phyloP scores from a whole-genome alignment of 2,329 filamentous ascomycete genomes.

The Penicillium sp. region DNA sequence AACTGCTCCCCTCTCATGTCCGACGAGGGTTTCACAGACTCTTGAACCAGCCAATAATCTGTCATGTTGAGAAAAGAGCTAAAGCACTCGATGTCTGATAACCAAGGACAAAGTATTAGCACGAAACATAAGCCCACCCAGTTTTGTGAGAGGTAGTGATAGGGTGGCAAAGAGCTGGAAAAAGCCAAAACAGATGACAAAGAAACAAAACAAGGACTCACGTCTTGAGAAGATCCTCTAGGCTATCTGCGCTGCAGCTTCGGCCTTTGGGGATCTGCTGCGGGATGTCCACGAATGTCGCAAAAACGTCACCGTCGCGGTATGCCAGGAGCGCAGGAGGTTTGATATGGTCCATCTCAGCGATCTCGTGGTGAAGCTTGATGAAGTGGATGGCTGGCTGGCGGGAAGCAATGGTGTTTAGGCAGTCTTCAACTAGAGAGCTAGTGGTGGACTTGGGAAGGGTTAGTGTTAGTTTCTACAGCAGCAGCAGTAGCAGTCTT shows the following conservation, averaged over 20 bases:
- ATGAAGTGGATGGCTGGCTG: constrained; percentile 81
- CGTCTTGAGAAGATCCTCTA: constrained; percentile 64
- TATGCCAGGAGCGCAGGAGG: constrained; percentile 91
- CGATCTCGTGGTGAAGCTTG: constrained; percentile 87
- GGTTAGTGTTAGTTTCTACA: constrained; percentile 2
- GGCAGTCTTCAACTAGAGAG: constrained; percentile 75
- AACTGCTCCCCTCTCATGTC: not conserved
- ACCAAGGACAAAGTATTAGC: not conserved
- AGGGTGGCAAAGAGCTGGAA: not conserved
- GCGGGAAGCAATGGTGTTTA: constrained; percentile 73
- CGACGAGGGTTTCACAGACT: not conserved
- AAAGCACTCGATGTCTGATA: constrained; percentile 16
- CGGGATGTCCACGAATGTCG: constrained; percentile 84
- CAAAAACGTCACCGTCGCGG: constrained; percentile 85
- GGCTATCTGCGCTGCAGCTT: constrained; percentile 55
- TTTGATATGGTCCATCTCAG: constrained; percentile 88
- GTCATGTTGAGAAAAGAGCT: not conserved
- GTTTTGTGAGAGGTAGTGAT: not conserved
- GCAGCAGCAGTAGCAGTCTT: not conserved
- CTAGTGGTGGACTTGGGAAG: constrained; percentile 73
- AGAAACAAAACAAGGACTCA: constrained; percentile 39
- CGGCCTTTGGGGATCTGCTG: constrained; percentile 75
- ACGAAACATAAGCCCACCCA: not conserved
- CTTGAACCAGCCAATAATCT: not conserved
- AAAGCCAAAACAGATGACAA: constrained; percentile 7